These are phyloP conservation scores for Sapria himalayana DNA, from an alignment of 345 rosid genomes.

Conservation along the genomic window DNA sequence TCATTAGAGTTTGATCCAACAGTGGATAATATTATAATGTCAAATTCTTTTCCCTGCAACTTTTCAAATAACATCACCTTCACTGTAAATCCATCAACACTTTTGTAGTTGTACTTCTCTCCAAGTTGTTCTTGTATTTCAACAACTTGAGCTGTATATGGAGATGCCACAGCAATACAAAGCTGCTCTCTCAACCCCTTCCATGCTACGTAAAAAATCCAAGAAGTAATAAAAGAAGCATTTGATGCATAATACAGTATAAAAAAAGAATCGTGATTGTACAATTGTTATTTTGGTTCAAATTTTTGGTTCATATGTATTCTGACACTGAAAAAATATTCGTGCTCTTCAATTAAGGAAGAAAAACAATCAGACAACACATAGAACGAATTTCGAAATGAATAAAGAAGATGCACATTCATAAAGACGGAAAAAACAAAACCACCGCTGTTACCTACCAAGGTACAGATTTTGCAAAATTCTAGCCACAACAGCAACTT, in stretches of 20 bases:
- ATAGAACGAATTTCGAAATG: too few relatives aligned
- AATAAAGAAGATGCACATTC: too few relatives aligned
- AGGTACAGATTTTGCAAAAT: slow-evolving; percentile 15
- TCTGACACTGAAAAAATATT: too few relatives aligned
- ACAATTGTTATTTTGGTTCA: too few relatives aligned
- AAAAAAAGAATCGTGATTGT: too few relatives aligned
- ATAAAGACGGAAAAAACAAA: background rate
- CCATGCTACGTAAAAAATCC: slow-evolving; percentile 8
- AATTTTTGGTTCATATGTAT: too few relatives aligned
- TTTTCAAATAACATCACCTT: slow-evolving; percentile 13
- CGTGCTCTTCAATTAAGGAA: too few relatives aligned
- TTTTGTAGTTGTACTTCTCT: background rate
- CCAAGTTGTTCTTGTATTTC: slow-evolving; percentile 11
- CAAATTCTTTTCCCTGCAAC: slow-evolving; percentile 18
- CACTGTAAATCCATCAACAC: slow-evolving; percentile 7
- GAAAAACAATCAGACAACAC: too few relatives aligned
- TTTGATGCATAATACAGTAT: too few relatives aligned
- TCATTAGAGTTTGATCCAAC: slow-evolving; percentile 12
- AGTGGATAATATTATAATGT: slow-evolving; percentile 12
- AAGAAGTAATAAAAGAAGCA: background rate
- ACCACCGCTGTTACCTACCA: slow-evolving; percentile 13
- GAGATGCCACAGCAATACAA: slow-evolving; percentile 12
- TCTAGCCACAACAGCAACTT: slow-evolving; percentile 20
- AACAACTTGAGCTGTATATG: slow-evolving; percentile 12
- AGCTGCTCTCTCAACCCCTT: slow-evolving; percentile 5